Evolutionary conservation across 2,329 filamentous ascomycete species (phyloP).

Genomic region (Seiridium unicorne): DNA sequence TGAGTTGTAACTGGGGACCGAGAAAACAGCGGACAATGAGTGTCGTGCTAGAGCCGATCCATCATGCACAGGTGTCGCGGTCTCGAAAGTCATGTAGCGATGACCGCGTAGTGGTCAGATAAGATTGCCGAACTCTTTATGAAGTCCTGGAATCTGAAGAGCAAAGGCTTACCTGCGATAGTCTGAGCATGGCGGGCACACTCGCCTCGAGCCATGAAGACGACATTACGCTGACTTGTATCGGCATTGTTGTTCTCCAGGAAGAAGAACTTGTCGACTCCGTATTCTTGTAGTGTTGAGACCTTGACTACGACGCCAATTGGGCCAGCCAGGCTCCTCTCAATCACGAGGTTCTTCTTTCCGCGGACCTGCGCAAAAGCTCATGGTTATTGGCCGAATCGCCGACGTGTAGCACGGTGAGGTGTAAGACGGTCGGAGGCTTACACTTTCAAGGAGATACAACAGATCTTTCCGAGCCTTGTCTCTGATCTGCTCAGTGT

Average conservation of each 20-base stretch:
- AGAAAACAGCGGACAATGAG: too few relatives aligned
- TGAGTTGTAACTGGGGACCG: not conserved
- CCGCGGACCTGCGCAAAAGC: constrained; percentile 72
- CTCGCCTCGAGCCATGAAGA: constrained; percentile 91
- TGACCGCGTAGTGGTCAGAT: too few relatives aligned
- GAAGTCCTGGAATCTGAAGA: not conserved
- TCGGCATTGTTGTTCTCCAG: constrained; percentile 95
- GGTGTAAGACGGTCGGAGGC: constrained; percentile 40
- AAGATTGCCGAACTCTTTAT: too few relatives aligned
- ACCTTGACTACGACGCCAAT: constrained; percentile 93
- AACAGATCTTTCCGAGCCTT: constrained; percentile 87
- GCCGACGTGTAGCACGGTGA: constrained; percentile 9
- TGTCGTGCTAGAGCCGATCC: too few relatives aligned
- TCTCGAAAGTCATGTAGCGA: too few relatives aligned
- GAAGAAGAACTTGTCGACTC: constrained; percentile 96
- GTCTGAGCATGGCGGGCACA: constrained; percentile 78
- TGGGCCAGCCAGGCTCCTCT: constrained; percentile 84
- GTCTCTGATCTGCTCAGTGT: constrained; percentile 72
- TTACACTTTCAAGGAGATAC: constrained; percentile 89
- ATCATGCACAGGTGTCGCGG: too few relatives aligned
- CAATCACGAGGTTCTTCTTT: constrained; percentile 97
- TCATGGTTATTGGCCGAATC: constrained; percentile 15
- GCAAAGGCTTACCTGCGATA: constrained; percentile 74
- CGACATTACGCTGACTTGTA: constrained; percentile 88
- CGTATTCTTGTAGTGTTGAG: constrained; percentile 92